These are phyloP conservation scores for Plectosphaerella sp. DNA, from an alignment of 2,329 filamentous ascomycete genomes.

Conservation along the genomic window DNA sequence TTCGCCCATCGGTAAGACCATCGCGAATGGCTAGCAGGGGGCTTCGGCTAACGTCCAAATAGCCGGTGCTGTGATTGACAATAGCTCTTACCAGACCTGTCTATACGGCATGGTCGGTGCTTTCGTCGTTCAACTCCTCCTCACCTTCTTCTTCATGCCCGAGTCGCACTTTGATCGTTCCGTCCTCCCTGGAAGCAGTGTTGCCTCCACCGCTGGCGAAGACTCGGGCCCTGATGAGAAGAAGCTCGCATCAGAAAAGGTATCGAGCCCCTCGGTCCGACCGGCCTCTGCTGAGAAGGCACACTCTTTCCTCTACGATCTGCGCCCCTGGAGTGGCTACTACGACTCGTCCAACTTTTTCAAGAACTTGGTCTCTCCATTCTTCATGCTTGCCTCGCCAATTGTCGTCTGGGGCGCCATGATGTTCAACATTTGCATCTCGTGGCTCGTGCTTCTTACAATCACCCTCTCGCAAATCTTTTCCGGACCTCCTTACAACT, in stretches of 20 bases:
- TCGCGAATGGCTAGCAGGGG: too few species aligned
- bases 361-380: slow-evolving; percentile 28
- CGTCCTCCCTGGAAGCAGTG: slow-evolving; percentile 3
- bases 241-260: too few species aligned
- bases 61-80: slow-evolving; percentile 33
- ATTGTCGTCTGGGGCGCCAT: slow-evolving; percentile 32
- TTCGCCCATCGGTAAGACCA: slow-evolving; percentile 27
- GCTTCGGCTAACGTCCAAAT: too few species aligned
- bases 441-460: slow-evolving; percentile 18
- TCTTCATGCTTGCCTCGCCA: slow-evolving; percentile 27
- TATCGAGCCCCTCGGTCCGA: too few species aligned
- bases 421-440: slow-evolving; percentile 31
- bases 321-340: slow-evolving; percentile 19
- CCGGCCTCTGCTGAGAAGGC: too few species aligned
- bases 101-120: slow-evolving; percentile 35
- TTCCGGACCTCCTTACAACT: slow-evolving; percentile 29
- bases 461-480: slow-evolving; percentile 29
- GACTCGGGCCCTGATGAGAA: too few species aligned
- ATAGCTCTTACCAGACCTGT: slow-evolving; percentile 24
- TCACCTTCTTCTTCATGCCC: slow-evolving; percentile 37
- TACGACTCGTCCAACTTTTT: slow-evolving; percentile 29
- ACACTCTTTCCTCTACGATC: slow-evolving; percentile 15
- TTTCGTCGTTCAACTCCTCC: slow-evolving; percentile 27
- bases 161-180: slow-evolving; percentile 29
- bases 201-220: slow-evolving; percentile 2